A percentile compares a stretch with the other conserved stretches of the same genome.
phyloP scores from a whole-genome alignment of 345 rosid genomes.

The Citrus mangshanensis region DNA sequence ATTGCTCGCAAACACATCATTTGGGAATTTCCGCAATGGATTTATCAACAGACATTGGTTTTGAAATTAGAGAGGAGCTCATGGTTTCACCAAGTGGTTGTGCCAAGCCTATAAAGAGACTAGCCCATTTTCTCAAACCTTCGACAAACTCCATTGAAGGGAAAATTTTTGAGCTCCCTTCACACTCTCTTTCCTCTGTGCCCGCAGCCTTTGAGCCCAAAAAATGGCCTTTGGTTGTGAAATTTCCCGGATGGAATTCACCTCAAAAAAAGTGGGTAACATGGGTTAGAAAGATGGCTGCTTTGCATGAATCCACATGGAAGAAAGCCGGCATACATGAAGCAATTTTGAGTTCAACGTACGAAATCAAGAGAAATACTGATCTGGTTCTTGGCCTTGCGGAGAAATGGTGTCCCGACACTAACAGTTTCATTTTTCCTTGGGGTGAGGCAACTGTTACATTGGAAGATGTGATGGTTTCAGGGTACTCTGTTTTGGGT shows the following conservation, averaged over 20 bases:
- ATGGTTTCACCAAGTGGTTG: slow-evolving; percentile 29
- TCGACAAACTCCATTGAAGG: slow-evolving; percentile 15
- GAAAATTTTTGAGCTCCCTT: slow-evolving; percentile 23
- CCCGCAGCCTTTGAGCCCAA: slow-evolving; percentile 12
- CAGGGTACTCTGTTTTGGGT: slow-evolving; percentile 44
- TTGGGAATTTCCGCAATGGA: slow-evolving; percentile 8
- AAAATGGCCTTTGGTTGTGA: slow-evolving; percentile 20
- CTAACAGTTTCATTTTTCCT: slow-evolving; percentile 45
- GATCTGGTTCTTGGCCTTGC: slow-evolving; percentile 37
- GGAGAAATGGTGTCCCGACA: slow-evolving; percentile 48
- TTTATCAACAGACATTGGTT: slow-evolving; percentile 3
- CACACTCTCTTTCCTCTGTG: slow-evolving; percentile 7
- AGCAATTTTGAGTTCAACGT: slow-evolving; percentile 45
- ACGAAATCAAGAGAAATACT: slow-evolving; percentile 18
- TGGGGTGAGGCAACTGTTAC: slow-evolving; percentile 67
- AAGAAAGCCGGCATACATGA: slow-evolving; percentile 40
- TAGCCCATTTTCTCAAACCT: slow-evolving; percentile 37
- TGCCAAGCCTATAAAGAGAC: slow-evolving; percentile 19
- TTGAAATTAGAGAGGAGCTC: slow-evolving; percentile 37
- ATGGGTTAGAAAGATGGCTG: slow-evolving; percentile 43
- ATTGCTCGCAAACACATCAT: not conserved
- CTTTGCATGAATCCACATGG: slow-evolving; percentile 32
- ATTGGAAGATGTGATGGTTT: slow-evolving; percentile 41
- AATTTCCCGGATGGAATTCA: slow-evolving; percentile 31
- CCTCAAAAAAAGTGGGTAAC: slow-evolving; percentile 31